phyloP scores from a whole-genome alignment of 2,329 filamentous ascomycete species.

The Venturia aucupariae region DNA sequence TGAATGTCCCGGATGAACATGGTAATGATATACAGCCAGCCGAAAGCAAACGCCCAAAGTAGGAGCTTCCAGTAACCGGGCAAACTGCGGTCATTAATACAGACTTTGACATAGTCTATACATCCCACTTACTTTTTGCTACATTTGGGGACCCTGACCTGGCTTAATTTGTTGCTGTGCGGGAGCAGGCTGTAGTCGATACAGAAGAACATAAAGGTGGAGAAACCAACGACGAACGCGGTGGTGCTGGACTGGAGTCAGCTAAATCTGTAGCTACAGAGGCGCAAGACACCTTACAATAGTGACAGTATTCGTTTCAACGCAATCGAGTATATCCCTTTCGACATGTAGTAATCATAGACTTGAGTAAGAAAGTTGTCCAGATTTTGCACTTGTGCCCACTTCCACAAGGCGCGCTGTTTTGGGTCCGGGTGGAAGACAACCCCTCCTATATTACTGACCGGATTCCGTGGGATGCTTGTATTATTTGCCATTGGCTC shows the following conservation, averaged over 20 bases:
- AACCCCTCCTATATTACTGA: conserved; percentile 7
- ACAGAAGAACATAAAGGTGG: conserved; percentile 78
- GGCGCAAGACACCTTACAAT: conserved; percentile 42
- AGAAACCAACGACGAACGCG: conserved; percentile 70
- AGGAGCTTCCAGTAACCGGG: conserved; percentile 67
- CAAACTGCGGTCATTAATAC: conserved; percentile 43
- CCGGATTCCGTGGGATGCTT: conserved; percentile 12
- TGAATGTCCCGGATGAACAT: conserved; percentile 65
- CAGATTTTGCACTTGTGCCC: conserved; percentile 83
- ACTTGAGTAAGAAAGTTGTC: conserved; percentile 80
- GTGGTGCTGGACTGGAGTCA: conserved; percentile 53
- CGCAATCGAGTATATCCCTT: conserved; percentile 78
- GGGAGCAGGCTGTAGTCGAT: conserved; percentile 68
- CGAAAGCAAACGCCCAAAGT: conserved; percentile 77
- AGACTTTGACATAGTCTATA: background rate
- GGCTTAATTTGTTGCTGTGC: conserved; percentile 51
- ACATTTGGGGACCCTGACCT: conserved; percentile 64
- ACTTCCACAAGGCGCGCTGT: conserved; percentile 82
- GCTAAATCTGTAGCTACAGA: conserved; percentile 14
- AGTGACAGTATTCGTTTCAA: conserved; percentile 63
- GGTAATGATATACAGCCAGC: conserved; percentile 73
- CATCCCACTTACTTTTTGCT: conserved; percentile 37
- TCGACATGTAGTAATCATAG: conserved; percentile 54
- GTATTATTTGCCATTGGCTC: background rate
- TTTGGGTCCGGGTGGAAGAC: conserved; percentile 42